Conservation (phyloP, 768 basidiomycete genomes). For the Naganishia kalamii region DNA sequence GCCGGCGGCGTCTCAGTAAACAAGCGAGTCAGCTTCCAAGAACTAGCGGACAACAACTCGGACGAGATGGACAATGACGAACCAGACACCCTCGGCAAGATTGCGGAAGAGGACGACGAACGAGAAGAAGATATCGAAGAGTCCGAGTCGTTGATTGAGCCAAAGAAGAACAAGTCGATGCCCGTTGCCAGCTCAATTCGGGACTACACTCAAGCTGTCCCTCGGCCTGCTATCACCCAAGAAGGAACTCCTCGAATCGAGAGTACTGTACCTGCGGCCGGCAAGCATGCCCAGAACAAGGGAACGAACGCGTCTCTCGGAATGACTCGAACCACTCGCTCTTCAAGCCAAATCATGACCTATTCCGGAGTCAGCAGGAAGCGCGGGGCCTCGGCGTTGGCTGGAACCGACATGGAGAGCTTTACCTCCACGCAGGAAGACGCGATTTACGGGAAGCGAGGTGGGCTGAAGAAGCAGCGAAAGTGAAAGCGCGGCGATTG, state of each 20-base stretch:
- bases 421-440: slow-evolving; percentile 11
- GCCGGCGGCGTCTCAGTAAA: neutral
- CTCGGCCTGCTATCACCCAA: neutral
- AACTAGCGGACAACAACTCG: neutral
- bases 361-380: slow-evolving; percentile 10
- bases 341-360: neutral
- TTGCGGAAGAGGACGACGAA: slow-evolving; percentile 20
- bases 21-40: slow-evolving; percentile 7
- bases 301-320: neutral
- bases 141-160: slow-evolving; percentile 17
- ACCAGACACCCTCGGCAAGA: neutral
- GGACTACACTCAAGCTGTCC: neutral
- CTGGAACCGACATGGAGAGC: slow-evolving; percentile 5
- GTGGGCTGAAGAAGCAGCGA: slow-evolving; percentile 2
- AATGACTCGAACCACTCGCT: slow-evolving; percentile 5
- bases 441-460: slow-evolving; percentile 4
- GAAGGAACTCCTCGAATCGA: neutral
- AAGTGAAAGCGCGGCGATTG: neutral
- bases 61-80: slow-evolving; percentile 14
- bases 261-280: neutral
- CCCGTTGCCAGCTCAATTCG: neutral
- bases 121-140: slow-evolving; percentile 19
- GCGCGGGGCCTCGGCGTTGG: neutral
- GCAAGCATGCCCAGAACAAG: neutral
- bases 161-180: slow-evolving; percentile 2